phyloP scores from a whole-genome alignment of 257 asterid genomes.

The Salvia rosmarinus region DNA sequence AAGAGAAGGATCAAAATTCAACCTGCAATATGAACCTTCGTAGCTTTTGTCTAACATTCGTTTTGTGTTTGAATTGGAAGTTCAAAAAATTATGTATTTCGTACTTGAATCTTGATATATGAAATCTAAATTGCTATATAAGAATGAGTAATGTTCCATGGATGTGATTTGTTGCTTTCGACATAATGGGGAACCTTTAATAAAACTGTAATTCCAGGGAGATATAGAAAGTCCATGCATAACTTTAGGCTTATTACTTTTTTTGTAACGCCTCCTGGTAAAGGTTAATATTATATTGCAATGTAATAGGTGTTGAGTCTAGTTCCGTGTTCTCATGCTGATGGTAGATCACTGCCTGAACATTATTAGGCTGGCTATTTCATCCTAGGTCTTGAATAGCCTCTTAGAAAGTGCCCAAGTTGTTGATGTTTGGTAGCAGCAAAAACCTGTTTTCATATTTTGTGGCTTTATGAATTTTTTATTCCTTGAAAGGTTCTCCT shows the following conservation, averaged over 20 bases:
- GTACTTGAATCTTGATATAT: not conserved
- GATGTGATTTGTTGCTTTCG: not conserved
- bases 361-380: not conserved
- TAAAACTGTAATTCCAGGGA: not conserved
- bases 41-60: not conserved
- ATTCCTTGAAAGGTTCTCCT: not conserved
- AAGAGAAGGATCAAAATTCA: not conserved
- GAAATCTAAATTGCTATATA: not conserved
- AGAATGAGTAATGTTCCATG: not conserved
- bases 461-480: not conserved
- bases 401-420: not conserved
- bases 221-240: not conserved
- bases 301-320: not conserved
- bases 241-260: not conserved
- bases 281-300: not conserved
- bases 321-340: not conserved
- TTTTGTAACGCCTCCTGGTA: not conserved
- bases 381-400: slow-evolving; percentile 6
- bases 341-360: not conserved
- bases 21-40: not conserved
- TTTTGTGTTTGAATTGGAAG: not conserved
- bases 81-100: not conserved
- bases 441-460: not conserved
- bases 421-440: not conserved
- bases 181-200: not conserved